Evolutionary conservation across 768 basidiomycete species (phyloP).

Genomic region (Pleurotus pulmonarius): DNA sequence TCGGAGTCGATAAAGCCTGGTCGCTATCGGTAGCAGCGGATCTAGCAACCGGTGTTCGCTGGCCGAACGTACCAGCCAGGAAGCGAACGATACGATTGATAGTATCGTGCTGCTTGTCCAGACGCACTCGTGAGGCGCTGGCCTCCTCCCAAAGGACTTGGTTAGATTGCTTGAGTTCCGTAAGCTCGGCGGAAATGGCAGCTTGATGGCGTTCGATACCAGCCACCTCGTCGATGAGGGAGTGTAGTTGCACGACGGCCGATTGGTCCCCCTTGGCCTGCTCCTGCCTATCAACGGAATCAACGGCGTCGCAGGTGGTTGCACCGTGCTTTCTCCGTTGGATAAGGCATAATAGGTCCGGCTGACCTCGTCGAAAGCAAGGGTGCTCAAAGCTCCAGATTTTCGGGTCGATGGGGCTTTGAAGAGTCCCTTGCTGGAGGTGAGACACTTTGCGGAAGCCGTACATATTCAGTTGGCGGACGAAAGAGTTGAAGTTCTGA

Average conservation of each 20-base stretch:
- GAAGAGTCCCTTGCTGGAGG: constrained; percentile 88
- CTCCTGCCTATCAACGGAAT: constrained; percentile 9
- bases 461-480: constrained; percentile 95
- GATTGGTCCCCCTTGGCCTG: constrained; percentile 17
- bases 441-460: constrained; percentile 94
- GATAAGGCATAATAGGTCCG: constrained; percentile 82
- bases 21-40: constrained; percentile 36
- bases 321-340: constrained; percentile 73
- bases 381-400: constrained; percentile 90
- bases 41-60: constrained; percentile 26
- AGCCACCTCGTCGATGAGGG: constrained; percentile 77
- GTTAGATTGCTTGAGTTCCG: constrained; percentile 82
- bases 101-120: constrained; percentile 92
- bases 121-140: constrained; percentile 64
- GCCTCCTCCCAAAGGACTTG: constrained; percentile 90
- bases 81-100: constrained; percentile 94
- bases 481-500: constrained; percentile 88
- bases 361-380: constrained; percentile 86
- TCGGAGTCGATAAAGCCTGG: constrained; percentile 6
- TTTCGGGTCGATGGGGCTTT: constrained; percentile 74
- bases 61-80: constrained; percentile 77
- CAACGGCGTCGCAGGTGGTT: neutral
- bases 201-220: constrained; percentile 90
- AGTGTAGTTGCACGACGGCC: constrained; percentile 49
- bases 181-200: constrained; percentile 80